Conservation (phyloP, 805 yeast genomes). For the Monosporozyma aerobia region DNA sequence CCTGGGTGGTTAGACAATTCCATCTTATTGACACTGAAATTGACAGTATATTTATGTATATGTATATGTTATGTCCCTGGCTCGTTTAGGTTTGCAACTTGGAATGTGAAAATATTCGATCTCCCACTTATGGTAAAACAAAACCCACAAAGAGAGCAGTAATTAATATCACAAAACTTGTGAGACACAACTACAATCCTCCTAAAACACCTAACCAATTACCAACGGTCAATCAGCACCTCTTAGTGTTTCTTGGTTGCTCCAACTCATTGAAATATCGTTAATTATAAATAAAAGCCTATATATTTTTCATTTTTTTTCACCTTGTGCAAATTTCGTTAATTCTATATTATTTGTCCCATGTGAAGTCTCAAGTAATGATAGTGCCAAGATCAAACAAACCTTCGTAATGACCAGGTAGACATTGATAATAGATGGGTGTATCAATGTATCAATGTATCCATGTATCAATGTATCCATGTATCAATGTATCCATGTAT, state of each 20-base stretch:
- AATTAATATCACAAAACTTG: too few species aligned
- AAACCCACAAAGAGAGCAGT: too few species aligned
- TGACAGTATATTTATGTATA: background rate
- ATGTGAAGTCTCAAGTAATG: background rate
- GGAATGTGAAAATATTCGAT: too few species aligned
- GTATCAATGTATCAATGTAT: too few species aligned
- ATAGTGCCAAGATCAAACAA: background rate
- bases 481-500: too few species aligned
- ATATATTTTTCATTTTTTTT: background rate
- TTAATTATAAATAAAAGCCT: background rate
- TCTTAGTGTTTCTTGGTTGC: background rate
- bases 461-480: too few species aligned
- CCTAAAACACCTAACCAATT: background rate
- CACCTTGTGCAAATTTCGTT: background rate
- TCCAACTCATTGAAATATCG: background rate
- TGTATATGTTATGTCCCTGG: too few species aligned
- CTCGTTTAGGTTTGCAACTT: background rate
- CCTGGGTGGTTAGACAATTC: constrained; percentile 6
- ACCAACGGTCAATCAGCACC: background rate
- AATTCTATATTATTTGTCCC: background rate
- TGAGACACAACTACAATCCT: background rate
- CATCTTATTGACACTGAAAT: background rate
- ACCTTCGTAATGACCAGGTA: background rate
- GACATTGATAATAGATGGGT: background rate
- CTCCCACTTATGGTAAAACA: too few species aligned